Evolutionary conservation across 2,329 filamentous ascomycete species (phyloP).

Genomic region (Neopestalotiopsis sp.): DNA sequence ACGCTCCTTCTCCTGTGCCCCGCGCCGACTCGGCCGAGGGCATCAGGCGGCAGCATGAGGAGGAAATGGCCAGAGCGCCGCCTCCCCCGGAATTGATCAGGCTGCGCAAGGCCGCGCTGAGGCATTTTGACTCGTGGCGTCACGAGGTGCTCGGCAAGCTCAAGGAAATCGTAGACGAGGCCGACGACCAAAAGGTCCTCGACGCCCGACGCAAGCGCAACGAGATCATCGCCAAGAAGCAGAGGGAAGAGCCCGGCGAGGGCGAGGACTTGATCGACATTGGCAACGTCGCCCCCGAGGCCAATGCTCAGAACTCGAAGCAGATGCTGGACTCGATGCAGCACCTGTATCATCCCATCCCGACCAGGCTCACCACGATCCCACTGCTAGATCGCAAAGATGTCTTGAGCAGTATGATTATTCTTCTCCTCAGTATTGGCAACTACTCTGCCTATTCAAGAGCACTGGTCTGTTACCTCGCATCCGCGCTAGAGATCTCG

Average conservation of each 20-base stretch:
- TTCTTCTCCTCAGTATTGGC: slow-evolving; percentile 74
- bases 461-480: slow-evolving; percentile 69
- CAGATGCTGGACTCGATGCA: slow-evolving; percentile 51
- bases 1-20: slow-evolving; percentile 27
- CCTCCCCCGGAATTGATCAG: slow-evolving; percentile 38
- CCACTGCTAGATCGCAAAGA: slow-evolving; percentile 64
- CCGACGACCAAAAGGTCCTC: slow-evolving; percentile 53
- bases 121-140: slow-evolving; percentile 80
- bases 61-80: neutral
- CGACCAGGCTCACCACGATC: slow-evolving; percentile 61
- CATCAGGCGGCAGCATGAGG: neutral
- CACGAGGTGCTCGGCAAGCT: slow-evolving; percentile 72
- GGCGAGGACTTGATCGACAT: slow-evolving; percentile 49
- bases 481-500: slow-evolving; percentile 70
- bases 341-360: slow-evolving; percentile 57
- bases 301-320: slow-evolving; percentile 26
- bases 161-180: slow-evolving; percentile 66
- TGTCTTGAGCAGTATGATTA: slow-evolving; percentile 71
- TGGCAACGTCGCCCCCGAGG: slow-evolving; percentile 33
- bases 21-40: slow-evolving; percentile 17
- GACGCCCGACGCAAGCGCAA: slow-evolving; percentile 52
- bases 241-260: slow-evolving; percentile 40
- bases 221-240: slow-evolving; percentile 46
- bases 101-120: slow-evolving; percentile 61
- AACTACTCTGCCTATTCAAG: slow-evolving; percentile 79